Evolutionary conservation across 2,329 filamentous ascomycete species (phyloP).

Genomic region (Ophiobolus disseminans): DNA sequence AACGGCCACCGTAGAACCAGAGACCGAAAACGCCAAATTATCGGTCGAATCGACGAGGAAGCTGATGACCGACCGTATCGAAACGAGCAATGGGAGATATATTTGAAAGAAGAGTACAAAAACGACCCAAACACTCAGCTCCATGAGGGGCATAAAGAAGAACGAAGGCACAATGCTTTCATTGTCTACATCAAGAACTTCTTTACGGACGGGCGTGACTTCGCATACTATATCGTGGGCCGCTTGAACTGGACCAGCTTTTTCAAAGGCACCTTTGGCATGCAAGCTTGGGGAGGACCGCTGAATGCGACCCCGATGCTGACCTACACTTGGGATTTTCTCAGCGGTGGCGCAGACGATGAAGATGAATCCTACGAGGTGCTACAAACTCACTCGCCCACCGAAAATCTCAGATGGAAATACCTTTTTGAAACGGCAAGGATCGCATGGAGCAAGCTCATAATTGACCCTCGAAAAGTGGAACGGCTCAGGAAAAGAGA

Average conservation of each 20-base stretch:
- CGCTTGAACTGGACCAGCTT: conserved; percentile 18
- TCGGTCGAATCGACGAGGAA: conserved; percentile 6
- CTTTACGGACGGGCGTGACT: conserved; percentile 21
- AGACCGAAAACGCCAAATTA: background rate
- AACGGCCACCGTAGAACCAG: background rate
- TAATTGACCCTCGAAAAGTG: conserved; percentile 11
- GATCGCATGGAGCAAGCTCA: conserved; percentile 23
- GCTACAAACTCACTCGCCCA: background rate
- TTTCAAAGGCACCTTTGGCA: conserved; percentile 15
- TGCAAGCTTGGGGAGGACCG: conserved; percentile 25
- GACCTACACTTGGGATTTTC: background rate
- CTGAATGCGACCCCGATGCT: conserved; percentile 18
- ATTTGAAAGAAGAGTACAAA: conserved; percentile 2
- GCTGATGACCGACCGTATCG: conserved; percentile 10
- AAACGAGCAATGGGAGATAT: no score
- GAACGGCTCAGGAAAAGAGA: conserved; percentile 1
- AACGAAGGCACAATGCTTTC: no score
- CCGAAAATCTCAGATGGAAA: conserved; percentile 21
- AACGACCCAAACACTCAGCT: background rate
- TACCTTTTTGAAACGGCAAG: conserved; percentile 29
- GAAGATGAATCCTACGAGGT: background rate
- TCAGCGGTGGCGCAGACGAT: background rate
- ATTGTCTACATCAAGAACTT: conserved; percentile 30
- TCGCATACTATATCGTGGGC: conserved; percentile 28
- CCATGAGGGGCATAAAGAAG: no score